Evolutionary conservation across 257 asterid species (phyloP), one percentile per base, ranked within the genome.

Genomic region (Echites panduratus): DNA sequence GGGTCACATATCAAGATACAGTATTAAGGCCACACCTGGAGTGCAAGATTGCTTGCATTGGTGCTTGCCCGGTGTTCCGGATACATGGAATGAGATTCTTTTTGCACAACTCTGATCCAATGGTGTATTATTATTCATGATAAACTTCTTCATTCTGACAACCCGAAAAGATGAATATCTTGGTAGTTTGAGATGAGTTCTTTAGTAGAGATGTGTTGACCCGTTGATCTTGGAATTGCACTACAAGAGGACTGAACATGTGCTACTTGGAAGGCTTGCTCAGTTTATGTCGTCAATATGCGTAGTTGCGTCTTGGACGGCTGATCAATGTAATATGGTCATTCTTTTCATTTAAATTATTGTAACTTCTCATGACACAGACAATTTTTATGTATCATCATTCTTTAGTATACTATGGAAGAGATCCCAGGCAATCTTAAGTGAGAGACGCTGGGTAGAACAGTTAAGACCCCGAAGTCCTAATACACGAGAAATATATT

Each of bases 41-140:
- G 66, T 82, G 78, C 98, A 93, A 80, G 98, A 93, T 83, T 93
- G 98, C 84, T 81, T 93, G 89, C 98, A 93, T 72, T 93, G 98
- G 98, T 93, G 98, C 85, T 83, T 93, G 70, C 98, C 98, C 0
- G 97, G 98, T 70, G 81, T 93, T 63, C 98, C 98, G 1, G 98
- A 93, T 84, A 75, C 96, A 32, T 93, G 98, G 98, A 93, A 93
- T 76, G 98, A 90, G 79, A 75, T 93, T 82, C 85, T 93, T 71
- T 85, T 83, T 74, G 92, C 96, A 1, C 96, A 85, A 69, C 38
- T 93, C 35, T 89, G 75, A 75, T 62, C 16, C 13, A 3, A 9
- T 12, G 3, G 26, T 64, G 69, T 64, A 38, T 10, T 19, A 38
- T 10, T 19, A 8, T 64, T 29, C 47, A 62, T 16, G 69, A 49